Base-by-base conservation (phyloP, 2,329 filamentous ascomycete species). In the Diaporthe australafricana region DNA sequence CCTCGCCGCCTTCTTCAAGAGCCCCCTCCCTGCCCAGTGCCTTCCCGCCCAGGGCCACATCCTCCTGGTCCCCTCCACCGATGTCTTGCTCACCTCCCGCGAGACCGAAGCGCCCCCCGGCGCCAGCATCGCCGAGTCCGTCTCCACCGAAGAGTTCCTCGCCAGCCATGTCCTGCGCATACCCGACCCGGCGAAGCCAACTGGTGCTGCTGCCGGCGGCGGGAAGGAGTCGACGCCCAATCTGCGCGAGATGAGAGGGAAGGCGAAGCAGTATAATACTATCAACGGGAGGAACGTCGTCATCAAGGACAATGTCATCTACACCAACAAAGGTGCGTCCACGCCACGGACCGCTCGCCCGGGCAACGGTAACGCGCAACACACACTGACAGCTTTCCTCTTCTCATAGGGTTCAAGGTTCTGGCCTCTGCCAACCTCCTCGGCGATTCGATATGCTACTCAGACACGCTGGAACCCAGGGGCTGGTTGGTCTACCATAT, bases 401-500 rank as follows among this genome's bases (percentile, higher is more conserved):
- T 55, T 50, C 5, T 22, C 30, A 27, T 75, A 97, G 94, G 95
- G 66, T 99, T 98, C 88, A 98, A 96, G 84, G 91, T 91, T 42
- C 86, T 98, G 74, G 95, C 94, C 75, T 96, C 98, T 80, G 94
- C 95, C 40, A 95, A 96, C 79, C 85, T 98, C 42, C 86, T 98
- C 71, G 89, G 89, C 79, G 97, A 99, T 81, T 87, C 89, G 47
- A 89, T 98, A 48, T 98, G 94, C 88, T 97, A 97, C 78, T 92
- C 94, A 62, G 94, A 98, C 78, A 91, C 90, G n/a, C 89, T 94
- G 77, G 96, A 98, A 77, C 92, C 94, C 17, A 92, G 95, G 77
- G 94, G 95, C 87, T 99, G 96, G 95, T 90, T 99, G 53, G 88
- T 99, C 73, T 98, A 98, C 87, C 98, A 95, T 82, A 97, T 99